Base-by-base conservation (phyloP, 352 stramenopile genomes). In the Peronospora tabacina region DNA sequence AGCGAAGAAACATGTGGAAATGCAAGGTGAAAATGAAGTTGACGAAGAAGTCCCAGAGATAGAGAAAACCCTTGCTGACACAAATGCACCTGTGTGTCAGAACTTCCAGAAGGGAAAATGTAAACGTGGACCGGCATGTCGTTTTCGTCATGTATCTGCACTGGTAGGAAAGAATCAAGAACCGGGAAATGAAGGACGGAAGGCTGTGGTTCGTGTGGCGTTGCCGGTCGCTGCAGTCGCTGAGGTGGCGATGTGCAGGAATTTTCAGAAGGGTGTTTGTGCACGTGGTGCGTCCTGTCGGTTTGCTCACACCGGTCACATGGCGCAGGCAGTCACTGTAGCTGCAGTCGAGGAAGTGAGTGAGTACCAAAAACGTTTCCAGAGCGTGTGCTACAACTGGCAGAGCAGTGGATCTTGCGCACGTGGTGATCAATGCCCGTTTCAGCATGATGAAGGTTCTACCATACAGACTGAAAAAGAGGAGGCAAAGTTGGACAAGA, bases 21-120 rank as follows among this genome's bases (percentile, higher is more conserved):
- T 40, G n/a, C 34, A 62, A 13, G 30, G 19, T 36, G 12, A 59
- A 39, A 30, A 16, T 9, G 28, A 38, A 16, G 16, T 19, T 30
- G 26, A 47, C 13, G 38, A 52, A 1, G 48, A 57, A 15, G 44
- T 50, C 8, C 36, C 41, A 3, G 50, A 61, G 35, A 68, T 67
- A 33, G 69, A 75, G 24, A 43, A 64, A 28, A 74, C 70, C 4
- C 52, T 20, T n/a, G 72, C 63, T 2, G 69, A 82, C 0, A 63
- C 66, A 41, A 68, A 61, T 40, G 66, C 73, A 5, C 75, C 75
- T 0, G 58, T 78, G 41, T 87, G 75, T 19, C 68, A 82, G 33
- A 84, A 82, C 40, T 87, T 69, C 54, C 71, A 78, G 30, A 83
- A 84, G 48, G 68, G 72, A 34, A 82, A 82, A 40, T 87, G 75